These are phyloP conservation scores for Meyerozyma sp. DNA, from an alignment of 1,139 yeast species.

Conservation along the genomic window DNA sequence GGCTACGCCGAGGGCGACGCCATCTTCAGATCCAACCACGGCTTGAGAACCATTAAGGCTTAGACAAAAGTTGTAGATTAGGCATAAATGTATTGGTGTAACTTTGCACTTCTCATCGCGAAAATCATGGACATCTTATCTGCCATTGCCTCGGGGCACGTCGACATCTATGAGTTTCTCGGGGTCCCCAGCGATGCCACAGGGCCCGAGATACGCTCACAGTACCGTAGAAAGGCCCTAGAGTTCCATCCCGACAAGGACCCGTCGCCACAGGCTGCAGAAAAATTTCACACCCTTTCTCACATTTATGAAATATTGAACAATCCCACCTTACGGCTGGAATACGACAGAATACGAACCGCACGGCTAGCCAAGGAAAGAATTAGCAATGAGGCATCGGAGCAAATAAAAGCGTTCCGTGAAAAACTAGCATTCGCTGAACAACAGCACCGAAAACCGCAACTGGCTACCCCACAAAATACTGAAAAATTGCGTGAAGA, in stretches of 20 bases:
- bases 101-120: slow-evolving; percentile 1
- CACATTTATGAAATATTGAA: slow-evolving; percentile 37
- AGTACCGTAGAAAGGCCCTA: slow-evolving; percentile 18
- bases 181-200: slow-evolving; percentile 19
- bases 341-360: slow-evolving; percentile 31
- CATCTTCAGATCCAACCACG: slow-evolving; percentile 77
- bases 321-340: slow-evolving; percentile 19
- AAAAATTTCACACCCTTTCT: slow-evolving; percentile 33
- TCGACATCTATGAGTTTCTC: slow-evolving; percentile 31
- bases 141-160: slow-evolving; percentile 13
- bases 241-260: slow-evolving; percentile 41
- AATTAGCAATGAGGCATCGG: slow-evolving; percentile 15
- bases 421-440: slow-evolving; percentile 31
- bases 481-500: slow-evolving; percentile 2
- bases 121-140: neutral
- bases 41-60: slow-evolving; percentile 67
- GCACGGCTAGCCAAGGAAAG: slow-evolving; percentile 10
- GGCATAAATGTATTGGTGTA: neutral
- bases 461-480: neutral
- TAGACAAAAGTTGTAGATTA: neutral
- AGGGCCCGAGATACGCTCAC: slow-evolving; percentile 11
- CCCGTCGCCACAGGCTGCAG: slow-evolving; percentile 23
- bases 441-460: slow-evolving; percentile 2
- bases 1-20: slow-evolving; percentile 98
- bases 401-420: slow-evolving; percentile 26